These are phyloP conservation scores for Starmera dryadoides DNA, from an alignment of 805 yeast species.

Conservation along the genomic window DNA sequence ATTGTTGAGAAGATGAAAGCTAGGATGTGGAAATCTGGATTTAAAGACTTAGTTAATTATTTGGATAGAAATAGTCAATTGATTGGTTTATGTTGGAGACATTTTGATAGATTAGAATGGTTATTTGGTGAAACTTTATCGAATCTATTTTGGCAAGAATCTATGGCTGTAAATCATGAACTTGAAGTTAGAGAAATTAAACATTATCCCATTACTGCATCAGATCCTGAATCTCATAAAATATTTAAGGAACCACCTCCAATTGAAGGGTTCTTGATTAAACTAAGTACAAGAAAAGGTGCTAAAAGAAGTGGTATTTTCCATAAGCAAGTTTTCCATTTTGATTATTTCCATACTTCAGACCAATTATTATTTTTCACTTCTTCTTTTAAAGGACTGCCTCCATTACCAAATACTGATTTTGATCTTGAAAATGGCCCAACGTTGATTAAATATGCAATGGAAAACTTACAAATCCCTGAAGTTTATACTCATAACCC, in stretches of 20 bases:
- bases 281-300: conserved; percentile 47
- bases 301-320: conserved; percentile 22
- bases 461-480: conserved; percentile 20
- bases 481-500: conserved; percentile 42
- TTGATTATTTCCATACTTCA: conserved; percentile 57
- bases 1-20: conserved; percentile 29
- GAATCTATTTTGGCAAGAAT: conserved; percentile 36
- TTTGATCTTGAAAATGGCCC: conserved; percentile 7
- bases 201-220: conserved; percentile 29
- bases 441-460: background rate
- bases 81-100: conserved; percentile 53
- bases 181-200: conserved; percentile 53
- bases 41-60: conserved; percentile 14
- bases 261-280: conserved; percentile 72
- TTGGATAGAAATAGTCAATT: conserved; percentile 21
- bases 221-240: conserved; percentile 10
- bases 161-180: conserved; percentile 35
- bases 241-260: conserved; percentile 54
- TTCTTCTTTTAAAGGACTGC: conserved; percentile 46
- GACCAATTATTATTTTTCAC: conserved; percentile 57
- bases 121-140: conserved; percentile 36
- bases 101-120: conserved; percentile 76
- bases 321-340: conserved; percentile 37
- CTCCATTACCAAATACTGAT: conserved; percentile 43
- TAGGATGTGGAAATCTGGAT: conserved; percentile 24